Conservation (phyloP, 768 basidiomycete genomes). For the Xerocomellus chrysenteron region DNA sequence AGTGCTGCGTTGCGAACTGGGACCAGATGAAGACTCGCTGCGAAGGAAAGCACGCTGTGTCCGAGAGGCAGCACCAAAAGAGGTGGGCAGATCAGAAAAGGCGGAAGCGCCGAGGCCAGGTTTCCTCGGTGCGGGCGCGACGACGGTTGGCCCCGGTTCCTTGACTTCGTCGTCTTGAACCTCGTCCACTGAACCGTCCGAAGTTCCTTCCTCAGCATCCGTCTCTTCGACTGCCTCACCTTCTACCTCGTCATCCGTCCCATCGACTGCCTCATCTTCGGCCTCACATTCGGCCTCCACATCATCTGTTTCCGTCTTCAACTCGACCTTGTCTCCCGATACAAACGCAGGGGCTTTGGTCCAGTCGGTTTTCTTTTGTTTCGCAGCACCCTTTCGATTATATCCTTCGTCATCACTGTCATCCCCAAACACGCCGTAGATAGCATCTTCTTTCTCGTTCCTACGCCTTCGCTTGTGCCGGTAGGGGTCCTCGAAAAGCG, state of each 20-base stretch:
- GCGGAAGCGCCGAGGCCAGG: conserved; percentile 27
- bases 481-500: conserved; percentile 77
- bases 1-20: conserved; percentile 43
- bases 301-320: conserved; percentile 43
- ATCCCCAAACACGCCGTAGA: conserved; percentile 75
- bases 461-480: conserved; percentile 63
- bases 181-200: conserved; percentile 35
- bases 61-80: conserved; percentile 40
- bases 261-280: conserved; percentile 37
- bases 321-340: conserved; percentile 46
- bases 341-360: conserved; percentile 78
- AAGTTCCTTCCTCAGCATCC: conserved; percentile 33
- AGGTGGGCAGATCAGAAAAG: conserved; percentile 31
- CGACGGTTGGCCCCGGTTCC: conserved; percentile 30
- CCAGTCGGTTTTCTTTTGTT: conserved; percentile 57
- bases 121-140: conserved; percentile 20
- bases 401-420: conserved; percentile 65
- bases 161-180: conserved; percentile 38
- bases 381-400: conserved; percentile 23
- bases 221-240: conserved; percentile 35
- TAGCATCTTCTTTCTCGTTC: conserved; percentile 66
- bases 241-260: conserved; percentile 38
- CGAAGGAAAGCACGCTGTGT: conserved; percentile 57
- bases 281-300: conserved; percentile 36
- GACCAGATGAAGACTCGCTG: conserved; percentile 39